A percentile compares a stretch with the other conserved stretches of the same genome.
Evolutionary conservation across 192 early-diverging fungal species (phyloP).

Genomic region (Rhizophagus clarus): DNA sequence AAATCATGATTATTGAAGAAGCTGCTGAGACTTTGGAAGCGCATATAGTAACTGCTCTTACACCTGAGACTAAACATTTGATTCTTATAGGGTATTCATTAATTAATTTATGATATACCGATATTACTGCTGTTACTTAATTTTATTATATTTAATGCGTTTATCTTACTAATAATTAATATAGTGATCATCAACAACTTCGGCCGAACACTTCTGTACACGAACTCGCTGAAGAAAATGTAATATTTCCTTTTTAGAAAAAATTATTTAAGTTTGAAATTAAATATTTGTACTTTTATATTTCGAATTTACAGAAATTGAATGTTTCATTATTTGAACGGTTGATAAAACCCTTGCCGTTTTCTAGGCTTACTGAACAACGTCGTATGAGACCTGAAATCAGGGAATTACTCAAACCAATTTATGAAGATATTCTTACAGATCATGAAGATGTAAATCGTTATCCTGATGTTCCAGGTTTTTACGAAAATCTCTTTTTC

Average conservation of each 20-base stretch:
- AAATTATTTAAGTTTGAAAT: not conserved
- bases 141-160: not conserved
- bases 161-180: not conserved
- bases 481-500: constrained; percentile 46
- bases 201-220: constrained; percentile 55
- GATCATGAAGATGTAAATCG: constrained; percentile 44
- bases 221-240: constrained; percentile 41
- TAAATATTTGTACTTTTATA: not conserved
- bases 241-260: not conserved
- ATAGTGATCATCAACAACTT: constrained; percentile 60
- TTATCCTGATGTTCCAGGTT: constrained; percentile 47
- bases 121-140: no score
- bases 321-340: constrained; percentile 60
- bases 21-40: constrained; percentile 60
- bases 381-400: constrained; percentile 63
- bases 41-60: constrained; percentile 53
- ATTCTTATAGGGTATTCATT: constrained; percentile 56
- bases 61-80: constrained; percentile 50
- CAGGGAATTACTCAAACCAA: constrained; percentile 49
- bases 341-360: constrained; percentile 49
- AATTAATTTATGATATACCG: not conserved
- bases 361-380: constrained; percentile 46
- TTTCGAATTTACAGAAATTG: constrained; percentile 29
- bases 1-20: constrained; percentile 59
- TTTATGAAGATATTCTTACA: constrained; percentile 48